Conservation (phyloP, 2,329 filamentous ascomycete species). For the Gaeumannomyces sp. region DNA sequence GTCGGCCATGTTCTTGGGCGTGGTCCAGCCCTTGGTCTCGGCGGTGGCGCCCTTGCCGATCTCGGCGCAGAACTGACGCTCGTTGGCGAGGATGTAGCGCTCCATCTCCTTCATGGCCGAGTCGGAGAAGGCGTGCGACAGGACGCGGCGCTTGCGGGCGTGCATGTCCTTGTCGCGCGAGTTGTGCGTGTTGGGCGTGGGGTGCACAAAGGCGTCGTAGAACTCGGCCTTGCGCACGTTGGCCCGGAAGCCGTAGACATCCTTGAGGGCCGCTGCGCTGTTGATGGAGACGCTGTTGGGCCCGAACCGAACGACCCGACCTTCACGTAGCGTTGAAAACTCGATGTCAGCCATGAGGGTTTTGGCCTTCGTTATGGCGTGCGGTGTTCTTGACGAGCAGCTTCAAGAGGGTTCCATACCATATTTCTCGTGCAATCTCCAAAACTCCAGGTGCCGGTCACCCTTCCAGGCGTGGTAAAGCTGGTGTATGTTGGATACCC, state of each 20-base stretch:
- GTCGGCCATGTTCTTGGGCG: constrained; percentile 55
- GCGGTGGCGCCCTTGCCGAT: constrained; percentile 37
- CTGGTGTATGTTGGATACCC: constrained; percentile 57
- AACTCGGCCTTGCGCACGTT: constrained; percentile 65
- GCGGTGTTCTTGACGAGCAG: no score
- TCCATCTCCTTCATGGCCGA: constrained; percentile 62
- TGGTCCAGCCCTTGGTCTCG: constrained; percentile 50
- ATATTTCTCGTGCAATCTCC: constrained; percentile 64
- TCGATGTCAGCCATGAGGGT: not conserved
- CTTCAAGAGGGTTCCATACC: constrained; percentile 33
- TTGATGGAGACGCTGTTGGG: constrained; percentile 77
- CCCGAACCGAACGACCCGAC: constrained; percentile 66
- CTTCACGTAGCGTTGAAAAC: constrained; percentile 25
- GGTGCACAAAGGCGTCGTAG: constrained; percentile 67
- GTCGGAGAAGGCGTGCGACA: constrained; percentile 67
- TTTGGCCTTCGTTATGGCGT: no score
- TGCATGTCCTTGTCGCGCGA: constrained; percentile 62
- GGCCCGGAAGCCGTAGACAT: constrained; percentile 58
- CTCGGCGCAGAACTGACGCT: constrained; percentile 59
- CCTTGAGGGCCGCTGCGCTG: constrained; percentile 58
- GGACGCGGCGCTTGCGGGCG: constrained; percentile 63
- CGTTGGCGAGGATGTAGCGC: constrained; percentile 57
- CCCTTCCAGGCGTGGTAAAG: constrained; percentile 71
- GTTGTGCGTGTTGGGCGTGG: constrained; percentile 67
- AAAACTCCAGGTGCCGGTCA: constrained; percentile 67